Base-by-base conservation (phyloP, 2,329 filamentous ascomycete genomes). In the Calycina marina region DNA sequence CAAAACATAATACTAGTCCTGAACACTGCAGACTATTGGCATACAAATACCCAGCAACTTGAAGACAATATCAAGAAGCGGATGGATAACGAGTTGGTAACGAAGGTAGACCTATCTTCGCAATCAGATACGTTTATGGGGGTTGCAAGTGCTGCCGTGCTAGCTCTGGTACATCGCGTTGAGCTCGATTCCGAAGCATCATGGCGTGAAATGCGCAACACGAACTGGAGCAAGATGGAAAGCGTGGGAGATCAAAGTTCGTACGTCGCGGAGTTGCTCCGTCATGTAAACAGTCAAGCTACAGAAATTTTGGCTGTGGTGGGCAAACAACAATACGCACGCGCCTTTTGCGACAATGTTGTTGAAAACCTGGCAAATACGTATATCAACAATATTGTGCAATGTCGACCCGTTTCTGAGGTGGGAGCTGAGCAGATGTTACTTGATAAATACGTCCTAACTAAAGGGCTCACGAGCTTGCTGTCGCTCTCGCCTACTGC, bases 11-110 rank as follows among this genome's bases (percentile, higher is more conserved):
- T 94, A 10, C 62, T 93, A 3, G 85, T 96, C 1, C 64, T 98
- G 29, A 98, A 98, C 52, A 96, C 90, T 1, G 88, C 90, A 1
- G 90, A 98, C 51, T 98, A 96, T 55, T 98, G 90, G 70, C 88
- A 94, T 51, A 74, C 73, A 15, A 96, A 93, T 17, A 90, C 85
- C 30, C 85, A 77, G 29, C 88, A 96, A 51, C 66, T 98, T 1
- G 88, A 96, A 53, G 86, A 96, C 48, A 93, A 82, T 55, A 86
- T 98, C 56, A 88, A 84, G 57, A 78, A 81, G 46, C 74, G 85
- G 6, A 85, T 98, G 40, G 90, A 96, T 42, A 65, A 71, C 28
- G 80, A 85, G 2, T 62, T 93, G 20, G 72, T 72, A 11, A 59
- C 72, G 17, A 75, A 72, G 40, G 79, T 98, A 5, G 88, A 96